Evolutionary conservation across 1,284 basidiomycete genomes (phyloP).

Genomic region (Boletus hoseneyae): DNA sequence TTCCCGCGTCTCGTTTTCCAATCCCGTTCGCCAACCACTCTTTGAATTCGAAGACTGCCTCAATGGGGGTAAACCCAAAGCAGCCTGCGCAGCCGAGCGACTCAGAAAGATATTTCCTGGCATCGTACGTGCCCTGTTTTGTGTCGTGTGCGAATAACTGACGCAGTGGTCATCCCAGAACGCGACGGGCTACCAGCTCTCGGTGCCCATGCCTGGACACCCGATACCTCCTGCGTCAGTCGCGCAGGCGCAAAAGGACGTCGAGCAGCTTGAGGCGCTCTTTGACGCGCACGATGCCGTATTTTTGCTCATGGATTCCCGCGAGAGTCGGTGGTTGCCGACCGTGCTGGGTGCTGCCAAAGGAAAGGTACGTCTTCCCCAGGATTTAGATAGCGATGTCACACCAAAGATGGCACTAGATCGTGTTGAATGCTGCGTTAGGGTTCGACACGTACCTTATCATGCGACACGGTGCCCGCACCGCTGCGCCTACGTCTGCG

Average conservation of each 20-base stretch:
- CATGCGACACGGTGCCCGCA: conserved; percentile 89
- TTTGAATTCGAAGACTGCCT: conserved; percentile 95
- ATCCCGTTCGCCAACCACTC: conserved; percentile 94
- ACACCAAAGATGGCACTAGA: conserved; percentile 39
- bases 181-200: conserved; percentile 69
- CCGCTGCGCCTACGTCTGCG: conserved; percentile 1
- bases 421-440: conserved; percentile 92
- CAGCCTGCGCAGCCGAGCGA: conserved; percentile 84
- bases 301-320: conserved; percentile 96
- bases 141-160: background rate
- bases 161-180: conserved; percentile 47
- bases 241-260: conserved; percentile 61
- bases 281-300: conserved; percentile 85
- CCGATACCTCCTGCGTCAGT: conserved; percentile 66
- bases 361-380: conserved; percentile 59
- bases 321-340: conserved; percentile 95
- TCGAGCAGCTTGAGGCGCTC: conserved; percentile 71
- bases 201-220: conserved; percentile 98
- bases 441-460: conserved; percentile 97
- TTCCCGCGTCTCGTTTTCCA: conserved; percentile 89
- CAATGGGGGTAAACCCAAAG: conserved; percentile 92
- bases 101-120: conserved; percentile 91
- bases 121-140: conserved; percentile 48
- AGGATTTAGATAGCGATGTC: background rate
- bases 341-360: conserved; percentile 83